Evolutionary conservation across 495 filamentous ascomycete genomes (phyloP), one percentile per base, ranked within the genome.

Genomic region (Staphylotrichum tortipilum): DNA sequence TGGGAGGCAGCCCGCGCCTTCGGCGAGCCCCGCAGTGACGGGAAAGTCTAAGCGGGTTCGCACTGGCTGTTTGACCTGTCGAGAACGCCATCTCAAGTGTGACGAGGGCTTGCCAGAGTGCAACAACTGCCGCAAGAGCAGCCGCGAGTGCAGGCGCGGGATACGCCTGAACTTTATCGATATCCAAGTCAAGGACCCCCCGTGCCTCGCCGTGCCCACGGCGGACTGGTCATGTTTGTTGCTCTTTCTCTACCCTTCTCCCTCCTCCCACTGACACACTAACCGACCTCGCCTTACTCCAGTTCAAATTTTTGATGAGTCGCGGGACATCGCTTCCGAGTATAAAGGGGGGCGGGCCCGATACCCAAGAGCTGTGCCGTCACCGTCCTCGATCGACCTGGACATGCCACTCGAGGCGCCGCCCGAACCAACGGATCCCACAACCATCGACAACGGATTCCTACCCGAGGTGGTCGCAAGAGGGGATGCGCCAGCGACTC

Each of bases 111-210:
- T 80, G 30, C 88, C 89, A 3, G 72, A 81, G 39, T 97, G 91
- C 60, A 67, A 70, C 53, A 98, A 98, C 58, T 98, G 92, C 67
- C 78, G 77, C 19, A 97, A 95, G 64, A 91, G 89, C 18, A 88
- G 78, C 54, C 75, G 91, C 38, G 70, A 82, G 33, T 98, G 92
- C 73, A 85, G 89, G 62, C 78, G 90, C 36, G 92, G 92, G 11
- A 71, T 96, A 18, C 78, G 88, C 31, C 75, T 98, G 34, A 98
- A 97, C 63, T 98, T 95, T 59, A 90, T 95, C 55, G 90, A 96
- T 59, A 86, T 81, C 7, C 80, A 84, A 47, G 81, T 82, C 38
- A 78, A 83, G 57, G 73, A 72, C 11, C 88, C 88, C 28, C 86
- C 87, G 0, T 69, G 78, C 34, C 61, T 84, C 38, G 73, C 76